phyloP scores from a whole-genome alignment of 345 rosid genomes.

The Linum usitatissimum region DNA sequence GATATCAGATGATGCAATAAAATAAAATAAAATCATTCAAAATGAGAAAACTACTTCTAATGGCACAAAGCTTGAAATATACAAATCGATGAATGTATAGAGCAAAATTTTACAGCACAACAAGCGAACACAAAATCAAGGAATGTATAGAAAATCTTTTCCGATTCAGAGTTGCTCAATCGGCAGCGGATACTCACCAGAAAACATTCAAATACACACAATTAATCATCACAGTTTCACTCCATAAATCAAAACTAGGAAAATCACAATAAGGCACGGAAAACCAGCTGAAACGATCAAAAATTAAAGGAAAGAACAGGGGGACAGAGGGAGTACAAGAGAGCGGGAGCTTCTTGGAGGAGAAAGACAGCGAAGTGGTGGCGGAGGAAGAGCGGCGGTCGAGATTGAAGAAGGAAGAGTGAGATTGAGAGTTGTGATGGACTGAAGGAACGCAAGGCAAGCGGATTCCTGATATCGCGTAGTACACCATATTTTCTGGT shows the following conservation, averaged over 20 bases:
- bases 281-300: neutral
- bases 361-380: slow-evolving; percentile 28
- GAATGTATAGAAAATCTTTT: too few species aligned
- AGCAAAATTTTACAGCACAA: neutral
- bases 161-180: neutral
- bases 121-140: neutral
- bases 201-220: too few species aligned
- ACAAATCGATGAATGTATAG: too few species aligned
- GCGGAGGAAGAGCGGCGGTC: slow-evolving; percentile 28
- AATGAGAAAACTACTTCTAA: too few species aligned
- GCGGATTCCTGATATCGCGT: slow-evolving; percentile 44
- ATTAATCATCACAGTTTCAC: too few species aligned
- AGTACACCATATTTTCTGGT: slow-evolving; percentile 34
- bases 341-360: slow-evolving; percentile 35
- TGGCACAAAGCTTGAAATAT: too few species aligned
- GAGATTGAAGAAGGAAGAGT: slow-evolving; percentile 29
- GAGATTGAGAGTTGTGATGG: slow-evolving; percentile 18
- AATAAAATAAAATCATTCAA: too few species aligned
- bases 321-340: slow-evolving; percentile 32
- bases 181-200: neutral
- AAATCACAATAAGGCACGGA: too few species aligned
- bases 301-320: neutral
- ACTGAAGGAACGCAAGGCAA: slow-evolving; percentile 34
- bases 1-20: too few species aligned
- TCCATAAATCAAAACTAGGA: neutral